Evolutionary conservation across 2,329 filamentous ascomycete species (phyloP).

Genomic region (Exophiala aquamarina): DNA sequence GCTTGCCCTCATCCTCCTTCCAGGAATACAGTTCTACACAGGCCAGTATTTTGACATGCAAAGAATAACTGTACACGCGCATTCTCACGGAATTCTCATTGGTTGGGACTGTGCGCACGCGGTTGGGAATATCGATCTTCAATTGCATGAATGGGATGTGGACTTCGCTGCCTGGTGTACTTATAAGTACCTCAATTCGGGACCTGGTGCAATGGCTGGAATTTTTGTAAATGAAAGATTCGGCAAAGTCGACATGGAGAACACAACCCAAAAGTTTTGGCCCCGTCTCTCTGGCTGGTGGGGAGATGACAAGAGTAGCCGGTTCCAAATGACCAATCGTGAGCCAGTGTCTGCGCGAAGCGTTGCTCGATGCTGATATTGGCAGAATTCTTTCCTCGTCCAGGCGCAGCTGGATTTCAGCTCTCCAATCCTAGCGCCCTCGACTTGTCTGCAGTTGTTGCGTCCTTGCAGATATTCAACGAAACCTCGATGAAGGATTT

Average conservation of each 20-base stretch:
- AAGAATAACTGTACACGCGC: conserved; percentile 75
- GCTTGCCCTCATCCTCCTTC: conserved; percentile 75
- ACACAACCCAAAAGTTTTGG: conserved; percentile 46
- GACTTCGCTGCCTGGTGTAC: conserved; percentile 93
- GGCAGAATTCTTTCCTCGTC: conserved; percentile 67
- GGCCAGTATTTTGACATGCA: conserved; percentile 85
- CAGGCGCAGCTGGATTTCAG: conserved; percentile 79
- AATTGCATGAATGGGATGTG: conserved; percentile 83
- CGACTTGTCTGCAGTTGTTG: conserved; percentile 73
- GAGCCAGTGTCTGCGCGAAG: conserved; percentile 16
- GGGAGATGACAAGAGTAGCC: conserved; percentile 70
- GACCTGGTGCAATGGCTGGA: conserved; percentile 77
- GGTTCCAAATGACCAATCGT: conserved; percentile 67
- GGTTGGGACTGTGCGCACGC: conserved; percentile 91
- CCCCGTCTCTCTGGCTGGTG: conserved; percentile 80
- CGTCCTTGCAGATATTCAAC: conserved; percentile 71
- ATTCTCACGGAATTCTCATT: conserved; percentile 67
- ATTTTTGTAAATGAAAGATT: conserved; percentile 78
- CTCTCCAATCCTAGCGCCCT: conserved; percentile 80
- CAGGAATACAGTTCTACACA: conserved; percentile 89
- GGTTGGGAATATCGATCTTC: conserved; percentile 78
- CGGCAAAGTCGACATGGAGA: conserved; percentile 50
- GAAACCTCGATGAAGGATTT: conserved; percentile 69
- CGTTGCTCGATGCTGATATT: background rate
- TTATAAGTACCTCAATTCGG: conserved; percentile 94